Evolutionary conservation across 306 rosid species (phyloP), one percentile per base, ranked within the genome.

Genomic region (Vigna reflexopilosa): DNA sequence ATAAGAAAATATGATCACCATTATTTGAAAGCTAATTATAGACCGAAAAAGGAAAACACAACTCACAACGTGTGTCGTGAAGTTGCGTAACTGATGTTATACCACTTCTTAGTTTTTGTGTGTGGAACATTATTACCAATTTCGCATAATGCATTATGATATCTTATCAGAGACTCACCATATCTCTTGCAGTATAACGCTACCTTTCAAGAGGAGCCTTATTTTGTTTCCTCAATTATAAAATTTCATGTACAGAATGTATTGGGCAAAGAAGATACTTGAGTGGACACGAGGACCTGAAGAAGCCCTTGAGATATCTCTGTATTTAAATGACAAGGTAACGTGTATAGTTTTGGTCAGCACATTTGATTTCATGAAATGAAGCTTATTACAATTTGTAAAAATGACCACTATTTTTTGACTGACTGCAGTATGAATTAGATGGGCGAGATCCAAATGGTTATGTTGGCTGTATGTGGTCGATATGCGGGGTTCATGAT

Each of bases 201-300:
- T 19, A 77, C 59, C 40, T 58, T 61, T 77, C 28, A 28, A 26
- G 5, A 51, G 30, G 7, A 73, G 24, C 32, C 64, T 78, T 42
- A 19, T 42, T 44, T 9, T 15, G 32, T 26, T 72, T 40, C 42
- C 71, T 74, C 24, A 71, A 20, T 55, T 50, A 30, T 20, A 56
- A 81, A 51, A 59, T 69, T 42, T 75, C 22, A 16, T 69, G 11
- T 86, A 73, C 89, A 94, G 97, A 75, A 94, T 94, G 97, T 94
- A 92, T 77, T 92, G 98, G 98, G 98, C 98, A 4, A 94, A 92
- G 83, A 90, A 92, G 88, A 92, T 94, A 65, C 94, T 94, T 67
- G 98, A 94, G 83, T 94, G 98, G 98, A 94, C 98, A 70, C 88
- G 80, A 68, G 92, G 93, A 85, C 98, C 97, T 16, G 97, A 94